Base-by-base conservation (phyloP, 2,329 filamentous ascomycete species). In the Thelonectria discophora region DNA sequence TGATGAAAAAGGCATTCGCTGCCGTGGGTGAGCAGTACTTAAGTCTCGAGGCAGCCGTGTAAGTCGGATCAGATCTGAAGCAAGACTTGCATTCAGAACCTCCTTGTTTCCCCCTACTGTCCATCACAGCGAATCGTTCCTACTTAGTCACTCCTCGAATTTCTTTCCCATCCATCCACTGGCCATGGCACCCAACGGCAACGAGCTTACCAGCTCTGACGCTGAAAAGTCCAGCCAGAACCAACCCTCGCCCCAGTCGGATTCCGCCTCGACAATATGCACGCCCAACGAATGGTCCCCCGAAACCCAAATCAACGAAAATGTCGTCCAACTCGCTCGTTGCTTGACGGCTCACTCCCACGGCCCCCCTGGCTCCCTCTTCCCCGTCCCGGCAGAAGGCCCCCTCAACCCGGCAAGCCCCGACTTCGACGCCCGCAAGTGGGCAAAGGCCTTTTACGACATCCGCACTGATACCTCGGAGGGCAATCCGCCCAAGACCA, bases 401-500 rank as follows among this genome's bases (percentile, higher is more conserved):
- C 58, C 65, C 1, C 70, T 82, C 5, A 75, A 82, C 46, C 80
- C 80, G 2, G 70, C 72, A 45, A 78, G 77, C 18, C 69, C 74
- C 34, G 61, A 76, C 3, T 82, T 82, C 67, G 77, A 76, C 61
- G 72, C 79, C 10, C 74, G 75, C 12, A 75, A 77, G 53, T 82
- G 80, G 80, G 78, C 78, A 10, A 79, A 75, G 60, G 79, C 79
- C 15, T 75, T 73, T 7, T 72, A 72, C 53, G 50, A 70, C 11
- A 63, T 65, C 1, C 61, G 72, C 1, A 64, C 47, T 2, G 51
- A 69, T 5, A 57, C 56, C 0, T 64, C 65, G 58, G 81, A 83
- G 60, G 86, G 84, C 34, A 79, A 79, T 64, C 74, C 76, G 11
- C 85, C 85, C 69, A 84, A 88, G 64, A 84, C 83, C 8, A 81